Base-by-base conservation (phyloP, 2,329 filamentous ascomycete species). In the Plectosphaerella plurivora region DNA sequence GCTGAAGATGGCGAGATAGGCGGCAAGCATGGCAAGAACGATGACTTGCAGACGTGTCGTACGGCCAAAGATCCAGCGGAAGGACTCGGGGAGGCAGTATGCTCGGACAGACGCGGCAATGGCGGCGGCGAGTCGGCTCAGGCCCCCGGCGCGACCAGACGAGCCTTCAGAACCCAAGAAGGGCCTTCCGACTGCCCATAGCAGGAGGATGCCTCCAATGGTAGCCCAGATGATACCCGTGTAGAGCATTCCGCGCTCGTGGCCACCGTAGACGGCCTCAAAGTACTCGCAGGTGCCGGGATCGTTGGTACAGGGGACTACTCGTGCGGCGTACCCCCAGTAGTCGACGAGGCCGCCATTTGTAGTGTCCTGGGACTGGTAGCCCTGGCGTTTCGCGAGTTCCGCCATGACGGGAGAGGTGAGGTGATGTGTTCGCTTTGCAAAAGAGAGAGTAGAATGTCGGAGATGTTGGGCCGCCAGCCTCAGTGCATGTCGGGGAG, bases 11-110 rank as follows among this genome's bases (percentile, higher is more conserved):
- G 81, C 69, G 1, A 91, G 71, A 61, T 92, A 91, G 2, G 62
- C 77, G 1, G 74, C 64, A 1, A 91, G 65, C 8, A 82, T 67
- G 1, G 75, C 64, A 3, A 91, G 71, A 25, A 88, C 73, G 18
- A 83, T 60, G 4, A 91, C 76, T 62, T 91, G 88, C 9, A 89
- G 73, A 16, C 87, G 77, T 1, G 85, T 88, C 2, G 84, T 83
- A 53, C 82, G 76, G 24, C 87, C 86, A 58, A 91, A 90, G 49
- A 89, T 59, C 16, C 66, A 60, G 15, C 76, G 70, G 3, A 77
- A 66, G 3, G 77, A 75, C 58, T 89, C 85, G 0, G 83, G 82
- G 2, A 91, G 77, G 2, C 91, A 72, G 59, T 79, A 76, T 24
- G 69, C 73, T 2, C 51, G 54, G 8, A 49, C 16, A 9, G 33